Evolutionary conservation across 768 basidiomycete genomes (phyloP), one percentile per base, ranked within the genome.

Genomic region (Stropharia rugosoannulata): DNA sequence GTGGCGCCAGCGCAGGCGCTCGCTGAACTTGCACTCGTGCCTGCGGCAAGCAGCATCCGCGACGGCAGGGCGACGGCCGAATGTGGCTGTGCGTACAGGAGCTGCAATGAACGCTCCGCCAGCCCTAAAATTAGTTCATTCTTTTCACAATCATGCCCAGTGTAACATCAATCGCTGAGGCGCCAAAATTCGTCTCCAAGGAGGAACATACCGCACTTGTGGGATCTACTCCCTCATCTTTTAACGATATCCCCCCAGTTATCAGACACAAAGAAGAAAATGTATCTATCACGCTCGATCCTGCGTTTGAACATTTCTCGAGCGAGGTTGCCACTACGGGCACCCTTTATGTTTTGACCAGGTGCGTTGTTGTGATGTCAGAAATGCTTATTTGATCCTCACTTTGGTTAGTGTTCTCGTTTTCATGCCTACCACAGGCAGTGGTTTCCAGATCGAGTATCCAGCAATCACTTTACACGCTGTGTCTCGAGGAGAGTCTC

Each of bases 401-500:
- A 54, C 16, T 53, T 51, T 46, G 55, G 13, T 11, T 44, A 64
- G 94, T 59, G 85, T 81, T 13, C 80, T 97, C 38, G 83, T 83
- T 2, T 96, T 91, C 80, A 81, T 90, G 71, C 85, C 89, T 2
- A 64, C 81, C 10, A 76, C 84, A 1, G 85, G 85, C 75, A 76
- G 42, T 37, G 94, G 93, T 13, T 88, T 98, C 71, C 85, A 90
- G 60, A 82, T 98, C 66, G 78, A 86, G 55, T 98, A 96, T 69
- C 93, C 92, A 9, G 77, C 87, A 5, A 90, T 99, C 66, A 96
- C 93, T 1, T 81, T 99, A 2, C 97, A 99, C 64, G 97, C 97
- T 22, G 81, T 95, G 51, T 92, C 94, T 0, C 86, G 93, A 43
- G 79, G 81, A 2, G 82, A 84, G 41, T 58, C 72, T 8, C 79